Percentiles rank a stretch among this genome's conserved stretches.
Evolutionary conservation across 176 grass and related monocot genomes (phyloP).

Genomic region (Hsuehochloa calcarea): DNA sequence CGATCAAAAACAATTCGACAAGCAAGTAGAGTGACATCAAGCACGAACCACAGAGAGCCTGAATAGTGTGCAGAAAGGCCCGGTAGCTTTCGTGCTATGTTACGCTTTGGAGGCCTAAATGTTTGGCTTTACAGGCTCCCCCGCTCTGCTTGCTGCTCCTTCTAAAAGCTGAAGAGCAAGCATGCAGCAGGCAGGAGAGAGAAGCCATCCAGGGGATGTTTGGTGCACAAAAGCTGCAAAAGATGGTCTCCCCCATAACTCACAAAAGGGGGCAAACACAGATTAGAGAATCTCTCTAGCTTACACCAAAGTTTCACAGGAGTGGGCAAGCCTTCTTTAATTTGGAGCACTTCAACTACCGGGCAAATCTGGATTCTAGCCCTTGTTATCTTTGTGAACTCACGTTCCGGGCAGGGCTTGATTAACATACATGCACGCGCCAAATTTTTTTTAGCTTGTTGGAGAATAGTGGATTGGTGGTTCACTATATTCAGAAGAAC

Average conservation of each 20-base stretch:
- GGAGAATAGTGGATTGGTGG: background rate
- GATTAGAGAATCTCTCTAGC: conserved; percentile 18
- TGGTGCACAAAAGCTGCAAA: conserved; percentile 29
- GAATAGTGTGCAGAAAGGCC: conserved; percentile 22
- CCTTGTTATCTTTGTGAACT: background rate
- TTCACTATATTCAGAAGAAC: background rate
- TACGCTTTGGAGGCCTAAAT: conserved; percentile 3
- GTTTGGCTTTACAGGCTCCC: conserved; percentile 34
- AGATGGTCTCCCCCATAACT: conserved; percentile 14
- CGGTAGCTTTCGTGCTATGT: background rate
- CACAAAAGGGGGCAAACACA: background rate
- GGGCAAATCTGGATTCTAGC: background rate
- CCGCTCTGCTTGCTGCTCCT: background rate
- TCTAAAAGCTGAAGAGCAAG: conserved; percentile 1
- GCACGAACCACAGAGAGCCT: background rate
- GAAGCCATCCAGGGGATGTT: conserved; percentile 17
- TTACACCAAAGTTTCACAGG: conserved; percentile 6
- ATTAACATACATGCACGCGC: background rate
- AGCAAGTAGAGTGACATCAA: conserved; percentile 12
- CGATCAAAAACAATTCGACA: background rate
- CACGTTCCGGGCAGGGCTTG: background rate
- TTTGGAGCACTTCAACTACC: conserved; percentile 41
- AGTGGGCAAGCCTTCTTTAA: conserved; percentile 30
- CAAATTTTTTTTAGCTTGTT: background rate
- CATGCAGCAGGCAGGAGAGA: background rate